Percentiles rank a stretch among this genome's conserved stretches.
Conservation (phyloP, 495 filamentous ascomycete species). For the Aspergillus homomorphus region DNA sequence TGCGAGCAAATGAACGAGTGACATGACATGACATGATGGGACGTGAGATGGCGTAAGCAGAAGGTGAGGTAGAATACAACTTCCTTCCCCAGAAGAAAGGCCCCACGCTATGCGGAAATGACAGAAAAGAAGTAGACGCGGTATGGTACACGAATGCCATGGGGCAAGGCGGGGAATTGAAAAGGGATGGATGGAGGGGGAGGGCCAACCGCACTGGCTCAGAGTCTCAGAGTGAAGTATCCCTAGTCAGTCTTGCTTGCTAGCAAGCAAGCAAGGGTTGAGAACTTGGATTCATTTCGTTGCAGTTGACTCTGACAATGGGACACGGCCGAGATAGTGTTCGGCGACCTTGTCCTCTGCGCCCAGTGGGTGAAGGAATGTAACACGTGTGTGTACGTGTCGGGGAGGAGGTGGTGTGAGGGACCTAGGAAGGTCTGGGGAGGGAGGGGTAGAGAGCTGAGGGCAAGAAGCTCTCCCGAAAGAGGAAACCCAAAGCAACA, state of each 20-base stretch:
- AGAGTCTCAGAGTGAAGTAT: not conserved
- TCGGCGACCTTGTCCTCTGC: not conserved
- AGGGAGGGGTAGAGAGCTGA: conserved; percentile 2
- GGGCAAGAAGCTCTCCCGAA: no score
- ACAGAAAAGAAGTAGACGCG: conserved; percentile 10
- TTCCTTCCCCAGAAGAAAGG: conserved; percentile 9
- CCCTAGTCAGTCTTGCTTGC: not conserved
- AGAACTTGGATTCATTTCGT: not conserved
- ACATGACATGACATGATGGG: conserved; percentile 20
- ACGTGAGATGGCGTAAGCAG: conserved; percentile 4
- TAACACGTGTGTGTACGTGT: conserved; percentile 19
- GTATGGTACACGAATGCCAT: no score
- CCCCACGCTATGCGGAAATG: conserved; percentile 24
- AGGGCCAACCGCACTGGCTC: conserved; percentile 1
- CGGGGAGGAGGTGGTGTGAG: conserved; percentile 7
- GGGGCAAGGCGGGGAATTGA: no score
- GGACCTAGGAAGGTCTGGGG: not conserved
- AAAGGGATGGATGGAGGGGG: conserved; percentile 6
- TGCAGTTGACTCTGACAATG: not conserved
- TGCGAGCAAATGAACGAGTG: conserved; percentile 18
- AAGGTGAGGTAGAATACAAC: not conserved
- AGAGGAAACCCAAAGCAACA: conserved; percentile 1
- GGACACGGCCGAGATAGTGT: not conserved
- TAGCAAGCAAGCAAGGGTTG: conserved; percentile 12
- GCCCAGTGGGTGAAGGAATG: conserved; percentile 4